These are phyloP conservation scores for Stagonosporopsis chrysanthemi DNA, from an alignment of 2,329 filamentous ascomycete genomes.

Conservation along the genomic window DNA sequence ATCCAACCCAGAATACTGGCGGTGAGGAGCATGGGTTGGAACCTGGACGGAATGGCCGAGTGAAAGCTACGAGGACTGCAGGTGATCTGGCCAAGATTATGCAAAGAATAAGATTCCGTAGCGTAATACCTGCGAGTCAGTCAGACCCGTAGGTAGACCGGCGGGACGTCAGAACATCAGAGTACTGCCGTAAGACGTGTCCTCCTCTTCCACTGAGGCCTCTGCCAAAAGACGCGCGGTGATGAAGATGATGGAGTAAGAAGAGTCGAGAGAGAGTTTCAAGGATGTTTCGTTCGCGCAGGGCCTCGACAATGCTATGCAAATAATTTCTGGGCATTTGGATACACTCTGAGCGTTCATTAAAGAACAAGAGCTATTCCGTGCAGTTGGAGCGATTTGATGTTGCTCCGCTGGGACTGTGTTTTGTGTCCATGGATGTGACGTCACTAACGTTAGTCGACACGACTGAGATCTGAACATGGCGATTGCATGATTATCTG, in stretches of 20 bases:
- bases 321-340: not conserved
- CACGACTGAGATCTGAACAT: not conserved
- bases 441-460: constrained; percentile 6
- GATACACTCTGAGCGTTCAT: too few species aligned
- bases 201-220: not conserved
- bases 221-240: not conserved
- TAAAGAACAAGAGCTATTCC: not conserved
- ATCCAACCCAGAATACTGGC: constrained; percentile 2
- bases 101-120: not conserved
- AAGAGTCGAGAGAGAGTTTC: not conserved
- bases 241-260: not conserved
- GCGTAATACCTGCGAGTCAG: not conserved
- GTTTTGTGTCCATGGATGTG: not conserved
- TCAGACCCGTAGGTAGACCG: not conserved
- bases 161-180: not conserved
- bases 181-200: not conserved
- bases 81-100: constrained; percentile 4
- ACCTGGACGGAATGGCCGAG: not conserved
- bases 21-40: constrained; percentile 6
- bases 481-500: not conserved
- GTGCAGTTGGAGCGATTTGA: not conserved
- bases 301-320: not conserved
- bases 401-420: not conserved
- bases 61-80: not conserved
- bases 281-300: not conserved